phyloP scores from a whole-genome alignment of 495 filamentous ascomycete genomes.

The Talaromyces trachyspermus region DNA sequence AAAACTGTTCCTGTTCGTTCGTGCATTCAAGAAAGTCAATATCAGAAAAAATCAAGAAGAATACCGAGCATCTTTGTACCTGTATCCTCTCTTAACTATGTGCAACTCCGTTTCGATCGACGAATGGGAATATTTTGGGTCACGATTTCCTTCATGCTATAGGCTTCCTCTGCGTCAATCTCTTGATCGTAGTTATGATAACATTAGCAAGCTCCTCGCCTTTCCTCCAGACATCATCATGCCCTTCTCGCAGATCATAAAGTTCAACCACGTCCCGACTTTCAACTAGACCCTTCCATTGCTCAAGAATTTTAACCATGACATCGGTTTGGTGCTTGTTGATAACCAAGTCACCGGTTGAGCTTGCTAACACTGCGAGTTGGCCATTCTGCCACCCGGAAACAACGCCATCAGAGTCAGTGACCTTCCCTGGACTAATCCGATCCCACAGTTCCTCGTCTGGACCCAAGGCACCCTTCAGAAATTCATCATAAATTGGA shows the following conservation, averaged over 20 bases:
- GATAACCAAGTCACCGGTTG: constrained; percentile 53
- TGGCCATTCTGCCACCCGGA: constrained; percentile 34
- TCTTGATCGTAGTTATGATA: constrained; percentile 25
- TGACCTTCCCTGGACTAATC: constrained; percentile 42
- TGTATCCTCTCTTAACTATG: no score
- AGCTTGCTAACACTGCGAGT: constrained; percentile 52
- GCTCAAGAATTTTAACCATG: constrained; percentile 35
- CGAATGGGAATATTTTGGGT: no score
- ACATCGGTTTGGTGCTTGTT: constrained; percentile 43
- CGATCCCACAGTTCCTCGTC: constrained; percentile 44
- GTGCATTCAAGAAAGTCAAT: neutral
- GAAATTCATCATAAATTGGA: constrained; percentile 49
- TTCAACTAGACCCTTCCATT: constrained; percentile 19
- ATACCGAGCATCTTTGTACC: neutral
- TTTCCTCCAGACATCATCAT: constrained; percentile 54
- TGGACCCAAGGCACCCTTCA: constrained; percentile 54
- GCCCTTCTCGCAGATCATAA: constrained; percentile 47
- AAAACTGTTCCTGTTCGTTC: constrained; percentile 2
- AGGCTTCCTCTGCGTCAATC: constrained; percentile 17
- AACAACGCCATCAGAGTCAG: constrained; percentile 24
- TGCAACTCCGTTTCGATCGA: no score
- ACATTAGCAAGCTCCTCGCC: constrained; percentile 43
- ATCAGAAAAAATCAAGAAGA: neutral
- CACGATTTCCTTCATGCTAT: neutral
- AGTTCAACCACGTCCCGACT: constrained; percentile 27